Evolutionary conservation across 176 grass and related monocot genomes (phyloP), one percentile per base, ranked within the genome.

Genomic region (Elaeis guineensis): DNA sequence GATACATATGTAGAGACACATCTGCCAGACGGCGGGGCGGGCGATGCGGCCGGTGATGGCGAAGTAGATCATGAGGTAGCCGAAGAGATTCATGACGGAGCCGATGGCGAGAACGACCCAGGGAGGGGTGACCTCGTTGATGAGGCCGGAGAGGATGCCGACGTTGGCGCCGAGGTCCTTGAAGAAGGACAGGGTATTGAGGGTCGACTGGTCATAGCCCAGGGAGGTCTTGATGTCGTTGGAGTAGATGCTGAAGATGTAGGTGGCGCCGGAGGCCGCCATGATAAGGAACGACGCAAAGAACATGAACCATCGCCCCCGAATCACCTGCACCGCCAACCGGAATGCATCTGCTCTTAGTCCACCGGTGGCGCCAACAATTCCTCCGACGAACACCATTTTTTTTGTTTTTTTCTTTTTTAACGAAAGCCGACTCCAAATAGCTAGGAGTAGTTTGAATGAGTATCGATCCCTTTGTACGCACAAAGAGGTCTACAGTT

Each of bases 41-140:
- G 80, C 53, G 0, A 66, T 78, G 16, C 86, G 86, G 24, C 73
- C 74, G 65, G 83, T 82, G 74, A 89, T 84, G 74, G 81, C 69
- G 30, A 89, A 62, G 86, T 84, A 89, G 77, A 84, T 81, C 86
- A 89, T 89, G 30, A 89, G 80, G 77, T 89, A 89, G 0, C 86
- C 86, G 0, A 16, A 82, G 0, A 89, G 86, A 74, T 89, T 89
- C 86, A 81, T 80, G 77, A 7, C 81, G 49, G 86, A 81, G 62
- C 81, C 86, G 14, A 61, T 68, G 70, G 77, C 19, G 6, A 89
- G 86, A 48, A 89, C 86, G 7, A 89, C 86, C 86, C 77, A 84
- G 17, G 86, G 80, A 22, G 86, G 86, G 11, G 77, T 81, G 4
- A 89, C 81, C 80, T 89, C 86, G 66, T 89, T 84, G 86, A 89